Conservation (phyloP, 352 stramenopile genomes). For the Globisporangium parvum region DNA sequence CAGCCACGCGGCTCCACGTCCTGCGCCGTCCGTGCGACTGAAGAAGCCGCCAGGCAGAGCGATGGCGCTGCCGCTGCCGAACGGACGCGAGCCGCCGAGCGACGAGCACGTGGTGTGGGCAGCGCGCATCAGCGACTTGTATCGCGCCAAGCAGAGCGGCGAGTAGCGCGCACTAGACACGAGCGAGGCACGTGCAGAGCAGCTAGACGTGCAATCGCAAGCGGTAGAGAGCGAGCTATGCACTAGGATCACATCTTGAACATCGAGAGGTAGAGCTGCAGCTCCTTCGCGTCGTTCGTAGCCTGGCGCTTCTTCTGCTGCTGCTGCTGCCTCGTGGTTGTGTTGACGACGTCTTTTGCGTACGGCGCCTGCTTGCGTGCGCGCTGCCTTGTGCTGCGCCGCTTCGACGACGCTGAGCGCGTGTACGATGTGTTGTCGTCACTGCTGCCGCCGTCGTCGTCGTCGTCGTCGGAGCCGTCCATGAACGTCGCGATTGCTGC, state of each 20-base stretch:
- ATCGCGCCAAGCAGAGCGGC: constrained; percentile 13
- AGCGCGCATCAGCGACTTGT: constrained; percentile 46
- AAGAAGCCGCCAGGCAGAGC: background rate
- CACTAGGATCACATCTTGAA: constrained; percentile 28
- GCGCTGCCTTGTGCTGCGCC: background rate
- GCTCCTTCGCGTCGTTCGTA: constrained; percentile 31
- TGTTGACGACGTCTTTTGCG: constrained; percentile 3
- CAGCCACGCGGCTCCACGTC: too few species aligned
- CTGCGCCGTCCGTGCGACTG: background rate
- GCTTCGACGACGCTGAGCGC: background rate
- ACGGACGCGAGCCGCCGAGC: constrained; percentile 13
- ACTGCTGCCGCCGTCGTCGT: constrained; percentile 5
- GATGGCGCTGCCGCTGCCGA: constrained; percentile 8
- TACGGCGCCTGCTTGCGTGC: constrained; percentile 22
- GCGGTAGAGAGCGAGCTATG: background rate
- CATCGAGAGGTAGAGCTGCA: constrained; percentile 53
- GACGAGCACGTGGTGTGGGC: constrained; percentile 53
- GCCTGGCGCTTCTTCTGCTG: background rate
- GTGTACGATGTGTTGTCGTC: background rate
- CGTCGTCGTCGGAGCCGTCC: constrained; percentile 32
- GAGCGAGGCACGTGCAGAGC: background rate
- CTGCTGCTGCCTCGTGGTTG: constrained; percentile 1
- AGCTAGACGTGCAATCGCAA: background rate
- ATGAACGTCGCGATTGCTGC: constrained; percentile 76
- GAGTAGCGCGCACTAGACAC: too few species aligned